Conservation (phyloP, 2,329 filamentous ascomycete genomes). For the Calonectria hawksworthii region DNA sequence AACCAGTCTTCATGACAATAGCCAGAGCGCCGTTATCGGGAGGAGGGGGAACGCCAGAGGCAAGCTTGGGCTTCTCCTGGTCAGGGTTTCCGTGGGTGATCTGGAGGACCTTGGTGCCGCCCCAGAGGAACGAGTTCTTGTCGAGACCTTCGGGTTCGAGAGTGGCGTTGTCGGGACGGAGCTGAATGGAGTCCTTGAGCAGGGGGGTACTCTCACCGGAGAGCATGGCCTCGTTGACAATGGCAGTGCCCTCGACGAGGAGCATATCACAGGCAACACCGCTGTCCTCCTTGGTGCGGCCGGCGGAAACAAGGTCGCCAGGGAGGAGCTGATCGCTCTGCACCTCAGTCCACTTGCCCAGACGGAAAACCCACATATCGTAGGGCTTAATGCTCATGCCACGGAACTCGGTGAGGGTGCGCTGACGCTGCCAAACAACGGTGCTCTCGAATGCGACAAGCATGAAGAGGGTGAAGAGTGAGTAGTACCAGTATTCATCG, state of each 20-base stretch:
- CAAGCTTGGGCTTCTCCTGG: conserved; percentile 78
- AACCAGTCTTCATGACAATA: conserved; percentile 96
- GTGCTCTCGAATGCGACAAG: conserved; percentile 97
- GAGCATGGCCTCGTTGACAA: conserved; percentile 99
- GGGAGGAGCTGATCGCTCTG: conserved; percentile 93
- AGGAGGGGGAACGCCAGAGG: conserved; percentile 83
- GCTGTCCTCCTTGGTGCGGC: conserved; percentile 95
- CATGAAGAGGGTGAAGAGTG: conserved; percentile 98
- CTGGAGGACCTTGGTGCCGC: conserved; percentile 97
- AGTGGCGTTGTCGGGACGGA: conserved; percentile 83
- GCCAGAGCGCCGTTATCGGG: conserved; percentile 96
- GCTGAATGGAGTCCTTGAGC: conserved; percentile 94
- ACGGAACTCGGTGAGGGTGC: conserved; percentile 95
- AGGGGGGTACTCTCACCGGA: conserved; percentile 98
- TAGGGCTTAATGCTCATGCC: conserved; percentile 99
- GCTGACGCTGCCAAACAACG: conserved; percentile 98
- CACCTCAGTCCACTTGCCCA: conserved; percentile 89
- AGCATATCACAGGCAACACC: conserved; percentile 98
- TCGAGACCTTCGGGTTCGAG: conserved; percentile 93
- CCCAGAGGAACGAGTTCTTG: conserved; percentile 97
- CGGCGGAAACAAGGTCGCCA: conserved; percentile 92
- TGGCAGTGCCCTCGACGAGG: conserved; percentile 92
- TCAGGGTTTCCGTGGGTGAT: conserved; percentile 88
- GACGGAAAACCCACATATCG: conserved; percentile 89
- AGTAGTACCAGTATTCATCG: conserved; percentile 99